Evolutionary conservation across 2,329 filamentous ascomycete genomes (phyloP).

Genomic region (Neobulgaria alba): DNA sequence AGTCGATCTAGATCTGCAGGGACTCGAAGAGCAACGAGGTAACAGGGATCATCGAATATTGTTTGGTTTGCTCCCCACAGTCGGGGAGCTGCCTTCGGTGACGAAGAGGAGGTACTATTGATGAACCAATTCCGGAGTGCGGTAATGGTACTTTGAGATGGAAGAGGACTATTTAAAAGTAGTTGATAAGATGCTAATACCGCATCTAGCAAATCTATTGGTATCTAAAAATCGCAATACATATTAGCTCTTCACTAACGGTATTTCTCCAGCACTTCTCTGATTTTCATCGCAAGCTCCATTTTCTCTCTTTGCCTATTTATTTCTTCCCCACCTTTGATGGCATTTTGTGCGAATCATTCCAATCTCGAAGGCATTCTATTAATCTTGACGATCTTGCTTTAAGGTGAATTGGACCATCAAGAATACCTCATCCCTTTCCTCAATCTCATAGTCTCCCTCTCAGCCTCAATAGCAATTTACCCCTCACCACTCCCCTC

Average conservation of each 20-base stretch:
- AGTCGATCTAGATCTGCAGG: conserved; percentile 22
- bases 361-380: conserved; percentile 9
- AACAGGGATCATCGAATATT: conserved; percentile 13
- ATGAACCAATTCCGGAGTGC: conserved; percentile 19
- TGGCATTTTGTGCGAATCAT: conserved; percentile 4
- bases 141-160: conserved; percentile 12
- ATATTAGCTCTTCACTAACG: conserved; percentile 9
- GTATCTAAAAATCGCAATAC: neutral
- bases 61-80: conserved; percentile 19
- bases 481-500: conserved; percentile 10
- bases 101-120: conserved; percentile 1
- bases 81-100: conserved; percentile 4
- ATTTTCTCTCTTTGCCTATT: conserved; percentile 1
- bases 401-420: no score
- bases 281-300: conserved; percentile 9
- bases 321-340: neutral
- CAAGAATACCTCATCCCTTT: no score
- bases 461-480: conserved; percentile 10
- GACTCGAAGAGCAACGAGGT: conserved; percentile 23
- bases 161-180: conserved; percentile 9
- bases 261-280: conserved; percentile 10
- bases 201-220: conserved; percentile 5
- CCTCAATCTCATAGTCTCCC: no score
- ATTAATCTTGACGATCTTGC: no score
- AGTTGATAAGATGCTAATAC: conserved; percentile 13